These are phyloP conservation scores for Cyphellophora attinorum DNA, from an alignment of 2,329 filamentous ascomycete genomes.

Conservation along the genomic window DNA sequence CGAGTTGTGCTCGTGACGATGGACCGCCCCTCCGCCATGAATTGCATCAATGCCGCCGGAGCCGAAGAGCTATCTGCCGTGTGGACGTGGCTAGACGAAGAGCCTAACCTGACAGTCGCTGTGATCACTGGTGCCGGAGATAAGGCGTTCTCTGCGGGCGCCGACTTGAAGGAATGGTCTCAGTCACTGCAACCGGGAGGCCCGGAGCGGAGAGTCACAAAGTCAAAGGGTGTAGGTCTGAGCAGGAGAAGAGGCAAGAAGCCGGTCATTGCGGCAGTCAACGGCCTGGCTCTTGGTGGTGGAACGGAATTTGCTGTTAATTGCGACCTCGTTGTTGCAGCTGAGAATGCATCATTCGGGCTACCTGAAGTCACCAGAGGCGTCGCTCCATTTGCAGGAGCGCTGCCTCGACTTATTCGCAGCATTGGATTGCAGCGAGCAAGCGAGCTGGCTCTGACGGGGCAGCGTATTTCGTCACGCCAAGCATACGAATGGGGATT, in stretches of 20 bases:
- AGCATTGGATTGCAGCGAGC: slow-evolving; percentile 59
- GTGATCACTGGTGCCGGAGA: slow-evolving; percentile 31
- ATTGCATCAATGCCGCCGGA: slow-evolving; percentile 32
- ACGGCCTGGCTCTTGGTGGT: slow-evolving; percentile 64
- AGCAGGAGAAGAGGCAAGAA: slow-evolving; percentile 58
- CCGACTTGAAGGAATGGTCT: slow-evolving; percentile 34
- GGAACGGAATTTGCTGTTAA: slow-evolving; percentile 69
- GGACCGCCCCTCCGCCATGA: slow-evolving; percentile 31
- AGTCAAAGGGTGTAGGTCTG: slow-evolving; percentile 33
- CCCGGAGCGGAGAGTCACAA: slow-evolving; percentile 16
- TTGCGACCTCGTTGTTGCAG: slow-evolving; percentile 60
- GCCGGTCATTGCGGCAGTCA: slow-evolving; percentile 65
- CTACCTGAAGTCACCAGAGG: slow-evolving; percentile 64
- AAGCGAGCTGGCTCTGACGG: slow-evolving; percentile 62
- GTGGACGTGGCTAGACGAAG: slow-evolving; percentile 35
- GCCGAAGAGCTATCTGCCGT: slow-evolving; percentile 30
- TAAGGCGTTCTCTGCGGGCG: slow-evolving; percentile 34
- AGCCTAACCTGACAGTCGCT: slow-evolving; percentile 30
- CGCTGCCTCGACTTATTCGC: slow-evolving; percentile 57
- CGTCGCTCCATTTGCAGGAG: slow-evolving; percentile 61
- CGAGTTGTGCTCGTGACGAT: slow-evolving; percentile 38
- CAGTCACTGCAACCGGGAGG: slow-evolving; percentile 11
- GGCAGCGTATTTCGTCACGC: slow-evolving; percentile 46
- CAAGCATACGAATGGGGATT: slow-evolving; percentile 58
- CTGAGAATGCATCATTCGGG: slow-evolving; percentile 47